phyloP scores from a whole-genome alignment of 176 grass and related monocot genomes.

The Panicum miliaceum region DNA sequence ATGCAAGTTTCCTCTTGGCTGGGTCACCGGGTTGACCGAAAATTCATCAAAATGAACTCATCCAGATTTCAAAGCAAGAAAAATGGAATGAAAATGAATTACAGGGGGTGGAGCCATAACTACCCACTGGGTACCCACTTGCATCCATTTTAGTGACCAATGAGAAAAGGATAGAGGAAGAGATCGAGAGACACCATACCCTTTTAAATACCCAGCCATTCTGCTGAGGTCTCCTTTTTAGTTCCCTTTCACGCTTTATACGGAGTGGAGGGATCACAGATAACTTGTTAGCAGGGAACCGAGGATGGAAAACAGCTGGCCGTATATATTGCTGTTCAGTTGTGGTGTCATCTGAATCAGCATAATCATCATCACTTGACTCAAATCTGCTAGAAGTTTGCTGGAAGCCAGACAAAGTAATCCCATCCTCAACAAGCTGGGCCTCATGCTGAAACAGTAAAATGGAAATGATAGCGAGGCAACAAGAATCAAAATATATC shows the following conservation, averaged over 20 bases:
- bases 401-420: conserved; percentile 69
- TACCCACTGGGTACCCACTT: neutral
- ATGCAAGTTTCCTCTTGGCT: no score
- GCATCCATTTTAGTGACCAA: neutral
- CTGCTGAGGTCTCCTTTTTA: conserved; percentile 64
- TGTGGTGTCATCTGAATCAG: conserved; percentile 76
- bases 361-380: conserved; percentile 95
- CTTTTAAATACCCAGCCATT: conserved; percentile 84
- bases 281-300: conserved; percentile 55
- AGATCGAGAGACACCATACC: conserved; percentile 51
- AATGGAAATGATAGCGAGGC: neutral
- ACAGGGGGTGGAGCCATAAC: neutral
- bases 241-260: conserved; percentile 69
- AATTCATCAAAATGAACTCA: no score
- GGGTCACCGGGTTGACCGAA: no score
- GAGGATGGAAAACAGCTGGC: conserved; percentile 55
- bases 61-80: neutral
- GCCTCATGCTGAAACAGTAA: conserved; percentile 70
- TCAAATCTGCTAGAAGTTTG: conserved; percentile 72
- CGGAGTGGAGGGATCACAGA: conserved; percentile 63
- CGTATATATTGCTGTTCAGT: conserved; percentile 57
- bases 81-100: neutral
- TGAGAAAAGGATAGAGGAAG: conserved; percentile 2
- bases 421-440: conserved; percentile 84
- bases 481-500: conserved; percentile 29